Evolutionary conservation across 176 grass and related monocot genomes (phyloP).

Genomic region (Carex parvula): DNA sequence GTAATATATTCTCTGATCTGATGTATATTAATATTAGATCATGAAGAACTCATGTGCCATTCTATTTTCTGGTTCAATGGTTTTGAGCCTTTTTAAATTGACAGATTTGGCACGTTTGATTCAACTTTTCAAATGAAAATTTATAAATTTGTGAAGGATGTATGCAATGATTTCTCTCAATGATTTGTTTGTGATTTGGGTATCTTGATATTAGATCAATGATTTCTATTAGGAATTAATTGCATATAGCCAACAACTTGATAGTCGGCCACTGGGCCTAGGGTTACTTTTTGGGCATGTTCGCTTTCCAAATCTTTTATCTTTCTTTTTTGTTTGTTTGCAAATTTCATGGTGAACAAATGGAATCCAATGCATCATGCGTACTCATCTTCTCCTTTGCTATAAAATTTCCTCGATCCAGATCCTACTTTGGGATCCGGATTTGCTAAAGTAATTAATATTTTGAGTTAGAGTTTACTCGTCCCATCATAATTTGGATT

Average conservation of each 20-base stretch:
- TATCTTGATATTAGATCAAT: too few species aligned
- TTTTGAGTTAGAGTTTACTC: too few species aligned
- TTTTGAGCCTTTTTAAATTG: not conserved
- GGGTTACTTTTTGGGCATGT: not conserved
- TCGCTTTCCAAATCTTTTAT: not conserved
- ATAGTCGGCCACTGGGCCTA: not conserved
- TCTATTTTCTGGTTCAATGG: not conserved
- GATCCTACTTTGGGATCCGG: too few species aligned
- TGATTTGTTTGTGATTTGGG: not conserved
- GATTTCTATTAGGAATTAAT: not conserved
- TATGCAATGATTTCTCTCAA: not conserved
- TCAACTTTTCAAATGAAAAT: not conserved
- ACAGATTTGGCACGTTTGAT: not conserved
- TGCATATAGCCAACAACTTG: not conserved
- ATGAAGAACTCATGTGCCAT: not conserved
- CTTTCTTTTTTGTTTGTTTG: not conserved
- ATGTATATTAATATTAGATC: not conserved
- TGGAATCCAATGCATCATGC: constrained; percentile 12
- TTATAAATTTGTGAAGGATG: not conserved
- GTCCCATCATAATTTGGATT: too few species aligned
- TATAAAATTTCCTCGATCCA: not conserved
- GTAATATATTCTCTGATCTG: not conserved
- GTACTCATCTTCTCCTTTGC: not conserved
- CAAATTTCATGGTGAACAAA: not conserved
- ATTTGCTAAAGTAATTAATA: too few species aligned